Base-by-base conservation (phyloP, 1,284 basidiomycete species). In the Leccinum cinnamomeum region DNA sequence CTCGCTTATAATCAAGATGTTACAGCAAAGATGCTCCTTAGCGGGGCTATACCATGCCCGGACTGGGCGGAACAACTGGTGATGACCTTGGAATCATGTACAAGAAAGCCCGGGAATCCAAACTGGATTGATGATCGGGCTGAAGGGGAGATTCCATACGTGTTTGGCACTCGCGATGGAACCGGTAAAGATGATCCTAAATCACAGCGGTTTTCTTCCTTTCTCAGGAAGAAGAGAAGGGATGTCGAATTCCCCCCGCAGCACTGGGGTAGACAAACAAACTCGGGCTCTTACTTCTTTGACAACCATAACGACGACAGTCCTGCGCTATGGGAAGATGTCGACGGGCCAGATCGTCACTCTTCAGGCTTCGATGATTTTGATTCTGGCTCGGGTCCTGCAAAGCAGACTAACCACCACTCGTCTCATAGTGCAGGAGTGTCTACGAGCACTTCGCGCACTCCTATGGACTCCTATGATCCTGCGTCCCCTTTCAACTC, bases 1-100 rank as follows among this genome's bases (percentile, higher is more conserved):
- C 80, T 89, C 55, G 93, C 94, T 4, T 97, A 96, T 72, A 81
- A 84, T 37, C 83, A 85, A 4, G 83, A 88, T 61, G 90, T 94
- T 10, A 87, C 89, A 0, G 88, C 82, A 1, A 91, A 90, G 74
- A 83, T 89, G 72, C 84, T 98, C 23, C 86, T 98, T 14, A 89
- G 86, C 53, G 95, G 95, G 10, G 75, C 77, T 5, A 79, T 97
- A 53, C 82, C 88, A 18, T 83, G 86, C 2, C 95, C 94, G 0
- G 78, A 84, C 3, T 97, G 93, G 91, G 89, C 94, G 1, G 76
- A 82, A 48, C 74, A 81, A 2, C 82, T 98, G 41, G 87, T 92
- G 64, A 83, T 84, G 62, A 89, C 89, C 2, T 80, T 98, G 23
- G 87, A 93, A 61, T 75, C 82, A 14, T 89, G 87, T 67, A 92